These are phyloP conservation scores for Acacia acuminata DNA, from an alignment of 306 rosid species.

Conservation along the genomic window DNA sequence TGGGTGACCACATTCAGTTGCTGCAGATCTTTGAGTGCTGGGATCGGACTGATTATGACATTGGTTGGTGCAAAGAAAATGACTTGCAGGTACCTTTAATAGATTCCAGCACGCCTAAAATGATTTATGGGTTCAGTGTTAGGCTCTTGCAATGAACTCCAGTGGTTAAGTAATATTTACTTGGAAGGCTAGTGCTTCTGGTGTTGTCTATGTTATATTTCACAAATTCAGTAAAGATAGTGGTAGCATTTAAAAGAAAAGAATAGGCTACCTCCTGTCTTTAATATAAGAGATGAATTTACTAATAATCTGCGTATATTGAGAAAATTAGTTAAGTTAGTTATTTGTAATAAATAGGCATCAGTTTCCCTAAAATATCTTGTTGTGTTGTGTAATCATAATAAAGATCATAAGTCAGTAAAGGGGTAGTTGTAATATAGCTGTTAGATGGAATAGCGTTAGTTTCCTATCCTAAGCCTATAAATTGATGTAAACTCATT, in stretches of 20 bases:
- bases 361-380: too few relatives aligned
- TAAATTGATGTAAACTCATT: too few relatives aligned
- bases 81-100: slow-evolving; percentile 71
- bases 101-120: slow-evolving; percentile 6
- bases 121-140: slow-evolving; percentile 16
- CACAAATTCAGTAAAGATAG: slow-evolving; percentile 19
- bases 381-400: too few relatives aligned
- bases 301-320: too few relatives aligned
- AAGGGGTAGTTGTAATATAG: too few relatives aligned
- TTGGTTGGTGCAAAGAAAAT: slow-evolving; percentile 86
- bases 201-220: slow-evolving; percentile 7
- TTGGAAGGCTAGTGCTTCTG: slow-evolving; percentile 21
- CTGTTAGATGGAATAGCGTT: too few relatives aligned
- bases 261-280: background rate
- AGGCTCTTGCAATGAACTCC: slow-evolving; percentile 18
- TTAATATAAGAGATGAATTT: too few relatives aligned
- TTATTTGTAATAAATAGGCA: too few relatives aligned
- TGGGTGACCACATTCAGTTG: slow-evolving; percentile 94
- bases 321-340: too few relatives aligned
- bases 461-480: too few relatives aligned
- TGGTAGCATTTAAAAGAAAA: slow-evolving; percentile 11
- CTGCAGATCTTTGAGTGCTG: slow-evolving; percentile 81
- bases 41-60: slow-evolving; percentile 70
- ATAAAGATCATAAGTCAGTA: too few relatives aligned
- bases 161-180: slow-evolving; percentile 20